These are phyloP conservation scores for Mitragyna speciosa DNA, from an alignment of 257 asterid species.

Conservation along the genomic window DNA sequence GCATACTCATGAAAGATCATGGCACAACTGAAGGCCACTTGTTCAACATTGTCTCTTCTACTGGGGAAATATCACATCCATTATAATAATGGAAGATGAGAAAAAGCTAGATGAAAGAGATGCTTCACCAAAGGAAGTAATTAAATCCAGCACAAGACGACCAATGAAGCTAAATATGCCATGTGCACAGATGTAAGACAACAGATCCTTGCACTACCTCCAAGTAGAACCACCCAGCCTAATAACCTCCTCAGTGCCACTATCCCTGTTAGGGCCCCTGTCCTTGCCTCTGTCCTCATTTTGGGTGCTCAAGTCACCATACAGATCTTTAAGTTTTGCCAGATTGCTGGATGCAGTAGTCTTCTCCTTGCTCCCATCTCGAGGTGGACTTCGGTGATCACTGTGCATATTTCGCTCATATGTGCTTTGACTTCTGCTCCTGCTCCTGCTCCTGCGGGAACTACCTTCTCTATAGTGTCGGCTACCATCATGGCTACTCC, in stretches of 20 bases:
- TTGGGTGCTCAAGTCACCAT: conserved; percentile 64
- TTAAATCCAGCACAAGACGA: neutral
- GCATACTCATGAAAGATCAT: conserved; percentile 1
- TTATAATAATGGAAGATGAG: neutral
- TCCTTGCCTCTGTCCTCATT: conserved; percentile 55
- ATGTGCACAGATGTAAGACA: neutral
- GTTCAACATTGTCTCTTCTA: neutral
- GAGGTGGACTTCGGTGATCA: conserved; percentile 46
- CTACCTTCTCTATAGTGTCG: conserved; percentile 42
- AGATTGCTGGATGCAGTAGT: conserved; percentile 70
- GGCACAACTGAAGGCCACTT: neutral
- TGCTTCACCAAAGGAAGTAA: neutral
- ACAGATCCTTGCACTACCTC: conserved; percentile 45
- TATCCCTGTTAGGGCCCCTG: conserved; percentile 41
- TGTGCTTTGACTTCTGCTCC: conserved; percentile 50
- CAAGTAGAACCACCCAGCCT: conserved; percentile 90
- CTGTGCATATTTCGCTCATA: conserved; percentile 41
- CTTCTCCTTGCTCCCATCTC: conserved; percentile 51
- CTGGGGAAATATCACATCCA: neutral
- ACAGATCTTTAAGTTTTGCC: conserved; percentile 85
- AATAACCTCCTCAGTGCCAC: conserved; percentile 88
- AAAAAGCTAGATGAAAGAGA: neutral
- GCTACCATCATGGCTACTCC: conserved; percentile 45
- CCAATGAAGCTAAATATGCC: neutral
- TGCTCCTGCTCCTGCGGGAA: conserved; percentile 58